Evolutionary conservation across 1,284 basidiomycete species (phyloP), one percentile per base, ranked within the genome.

Genomic region (Mycena sp.): DNA sequence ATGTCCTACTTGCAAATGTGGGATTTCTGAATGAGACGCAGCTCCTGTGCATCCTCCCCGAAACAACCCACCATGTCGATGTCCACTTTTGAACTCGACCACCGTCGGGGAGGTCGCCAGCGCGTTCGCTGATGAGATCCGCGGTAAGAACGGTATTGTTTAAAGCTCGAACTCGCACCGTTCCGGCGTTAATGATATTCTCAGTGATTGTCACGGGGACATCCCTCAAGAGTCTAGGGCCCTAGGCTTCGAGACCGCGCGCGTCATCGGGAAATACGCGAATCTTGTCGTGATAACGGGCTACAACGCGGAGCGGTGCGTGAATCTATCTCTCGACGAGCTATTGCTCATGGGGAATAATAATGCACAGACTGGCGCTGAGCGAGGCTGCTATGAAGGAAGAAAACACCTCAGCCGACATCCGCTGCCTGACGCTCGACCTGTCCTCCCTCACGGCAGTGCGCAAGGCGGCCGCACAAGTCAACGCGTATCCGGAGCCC

Each of bases 181-280:
- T 1, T 9, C 19, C 5, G 4, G 19, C 37, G 4, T 7, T n/a
- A 2, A 21, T 37, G 17, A 21, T 35, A 5, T 19, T n/a, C n/a
- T n/a, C 48, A 64, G 62, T 64, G 3, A 12, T 64, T 4, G n/a
- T 64, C 7, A 64, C 62, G 2, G 62, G 57, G 1, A 64, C 62
- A 6, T 63, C 61, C 4, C 38, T 63, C 23, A 58, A 63, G 9
- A 19, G 61, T 17, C n/a, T n/a, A n/a, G n/a, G n/a, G n/a, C n/a
- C n/a, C 12, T 63, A 16, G 61, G 61, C 25, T 56, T 50, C 26
- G 60, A 62, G 28, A 46, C 60, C 2, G 60, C 60, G 6, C 59
- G 51, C 5, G 51, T n/a, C 3, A 44, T 62, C 19, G 61, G 55
- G 4, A 28, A 21, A 16, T 53, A 58, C 35, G 61, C 61, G 7